These are phyloP conservation scores for Aspergillus ustus DNA, from an alignment of 2,329 filamentous ascomycete genomes.

Conservation along the genomic window DNA sequence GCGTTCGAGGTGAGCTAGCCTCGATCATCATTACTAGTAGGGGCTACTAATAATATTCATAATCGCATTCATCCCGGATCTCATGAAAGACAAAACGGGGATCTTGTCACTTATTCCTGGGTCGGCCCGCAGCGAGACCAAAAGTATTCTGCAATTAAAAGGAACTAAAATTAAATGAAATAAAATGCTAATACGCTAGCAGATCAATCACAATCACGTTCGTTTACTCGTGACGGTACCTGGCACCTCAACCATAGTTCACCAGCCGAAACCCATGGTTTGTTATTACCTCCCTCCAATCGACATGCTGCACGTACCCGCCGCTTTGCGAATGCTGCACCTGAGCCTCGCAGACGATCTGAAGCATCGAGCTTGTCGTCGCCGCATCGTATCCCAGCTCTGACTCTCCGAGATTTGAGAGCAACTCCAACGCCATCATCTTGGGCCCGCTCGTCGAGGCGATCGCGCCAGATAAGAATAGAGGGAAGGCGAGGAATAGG, in stretches of 20 bases:
- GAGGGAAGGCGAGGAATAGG: conserved; percentile 56
- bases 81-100: not conserved
- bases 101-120: not conserved
- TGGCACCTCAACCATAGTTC: conserved; percentile 51
- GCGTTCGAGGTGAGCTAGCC: not conserved
- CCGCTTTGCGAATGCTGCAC: conserved; percentile 45
- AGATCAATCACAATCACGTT: not conserved
- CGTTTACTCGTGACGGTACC: not conserved
- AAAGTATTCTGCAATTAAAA: not conserved
- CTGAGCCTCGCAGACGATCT: conserved; percentile 55
- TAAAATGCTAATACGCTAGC: not conserved
- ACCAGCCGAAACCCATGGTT: conserved; percentile 54
- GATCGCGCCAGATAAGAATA: conserved; percentile 58
- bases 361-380: conserved; percentile 51
- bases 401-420: conserved; percentile 53
- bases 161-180: not conserved
- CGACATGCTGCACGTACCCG: conserved; percentile 50
- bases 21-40: not conserved
- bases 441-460: conserved; percentile 50
- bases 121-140: conserved; percentile 14
- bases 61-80: not conserved
- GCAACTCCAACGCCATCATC: conserved; percentile 53
- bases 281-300: conserved; percentile 56
- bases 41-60: conserved; percentile 11
- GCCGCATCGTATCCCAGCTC: conserved; percentile 55